Conservation (phyloP, 2,329 filamentous ascomycete species). For the Scedosporium minutisporum region DNA sequence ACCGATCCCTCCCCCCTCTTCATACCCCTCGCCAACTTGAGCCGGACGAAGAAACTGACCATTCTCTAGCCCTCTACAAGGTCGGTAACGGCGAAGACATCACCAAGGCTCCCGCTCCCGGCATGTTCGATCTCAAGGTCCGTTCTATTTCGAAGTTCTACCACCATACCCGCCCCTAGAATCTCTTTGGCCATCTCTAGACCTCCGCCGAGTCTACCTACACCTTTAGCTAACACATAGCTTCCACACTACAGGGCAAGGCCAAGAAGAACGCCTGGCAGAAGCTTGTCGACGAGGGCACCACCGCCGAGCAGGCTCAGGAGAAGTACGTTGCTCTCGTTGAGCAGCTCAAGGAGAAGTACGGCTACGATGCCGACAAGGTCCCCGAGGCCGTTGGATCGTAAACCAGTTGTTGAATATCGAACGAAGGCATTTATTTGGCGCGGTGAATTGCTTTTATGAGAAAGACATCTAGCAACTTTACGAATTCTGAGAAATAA, state of each 20-base stretch:
- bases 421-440: background rate
- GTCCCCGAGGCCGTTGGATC: slow-evolving; percentile 45
- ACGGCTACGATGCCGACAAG: slow-evolving; percentile 59
- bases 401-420: slow-evolving; percentile 10
- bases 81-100: slow-evolving; percentile 48
- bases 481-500: no score
- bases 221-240: slow-evolving; percentile 1
- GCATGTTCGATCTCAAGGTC: slow-evolving; percentile 64
- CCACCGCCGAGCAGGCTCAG: slow-evolving; percentile 60
- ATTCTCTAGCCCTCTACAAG: slow-evolving; percentile 45
- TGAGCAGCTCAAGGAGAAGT: slow-evolving; percentile 59
- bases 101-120: slow-evolving; percentile 44
- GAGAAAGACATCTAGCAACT: no score
- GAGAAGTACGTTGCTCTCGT: slow-evolving; percentile 65
- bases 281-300: slow-evolving; percentile 53
- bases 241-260: slow-evolving; percentile 49
- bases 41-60: background rate
- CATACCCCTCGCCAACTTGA: background rate
- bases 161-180: background rate
- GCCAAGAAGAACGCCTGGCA: slow-evolving; percentile 74
- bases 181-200: background rate
- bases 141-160: slow-evolving; percentile 12
- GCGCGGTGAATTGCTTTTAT: background rate
- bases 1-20: background rate
- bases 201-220: background rate